Evolutionary conservation across 2,329 filamentous ascomycete genomes (phyloP).

Genomic region (Xylariaceae sp.): DNA sequence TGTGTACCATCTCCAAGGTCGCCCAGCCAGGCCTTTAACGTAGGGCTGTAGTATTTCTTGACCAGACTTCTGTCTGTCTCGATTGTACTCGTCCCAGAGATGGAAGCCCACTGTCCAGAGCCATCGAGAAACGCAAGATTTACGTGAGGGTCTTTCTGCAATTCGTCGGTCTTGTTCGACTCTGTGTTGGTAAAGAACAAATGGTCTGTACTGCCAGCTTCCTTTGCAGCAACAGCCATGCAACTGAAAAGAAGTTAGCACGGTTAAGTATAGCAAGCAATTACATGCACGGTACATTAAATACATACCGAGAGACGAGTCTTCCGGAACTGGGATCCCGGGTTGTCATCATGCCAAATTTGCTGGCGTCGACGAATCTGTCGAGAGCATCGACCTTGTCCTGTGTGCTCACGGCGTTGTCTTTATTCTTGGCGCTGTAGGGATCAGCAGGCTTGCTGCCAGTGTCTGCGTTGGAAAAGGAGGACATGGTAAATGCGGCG

Average conservation of each 20-base stretch:
- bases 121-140: constrained; percentile 79
- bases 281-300: no score
- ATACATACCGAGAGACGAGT: constrained; percentile 55
- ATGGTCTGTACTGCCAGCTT: constrained; percentile 74
- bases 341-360: constrained; percentile 90
- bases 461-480: constrained; percentile 58
- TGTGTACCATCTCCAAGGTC: constrained; percentile 81
- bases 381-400: constrained; percentile 75
- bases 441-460: constrained; percentile 68
- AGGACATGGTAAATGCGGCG: constrained; percentile 42
- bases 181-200: constrained; percentile 92
- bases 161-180: constrained; percentile 82
- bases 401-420: constrained; percentile 61
- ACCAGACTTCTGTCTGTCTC: constrained; percentile 67
- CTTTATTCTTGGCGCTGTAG: constrained; percentile 71
- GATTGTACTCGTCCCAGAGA: constrained; percentile 71
- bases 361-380: constrained; percentile 67
- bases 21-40: constrained; percentile 80
- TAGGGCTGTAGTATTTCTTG: constrained; percentile 70
- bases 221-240: constrained; percentile 81
- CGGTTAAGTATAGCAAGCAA: no score
- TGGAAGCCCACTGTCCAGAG: constrained; percentile 80
- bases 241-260: constrained; percentile 45
- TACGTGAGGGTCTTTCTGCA: constrained; percentile 68
- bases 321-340: constrained; percentile 61